Percentiles rank a stretch among this genome's conserved stretches.
Conservation (phyloP, 257 asterid species). For the Fraxinus americana region DNA sequence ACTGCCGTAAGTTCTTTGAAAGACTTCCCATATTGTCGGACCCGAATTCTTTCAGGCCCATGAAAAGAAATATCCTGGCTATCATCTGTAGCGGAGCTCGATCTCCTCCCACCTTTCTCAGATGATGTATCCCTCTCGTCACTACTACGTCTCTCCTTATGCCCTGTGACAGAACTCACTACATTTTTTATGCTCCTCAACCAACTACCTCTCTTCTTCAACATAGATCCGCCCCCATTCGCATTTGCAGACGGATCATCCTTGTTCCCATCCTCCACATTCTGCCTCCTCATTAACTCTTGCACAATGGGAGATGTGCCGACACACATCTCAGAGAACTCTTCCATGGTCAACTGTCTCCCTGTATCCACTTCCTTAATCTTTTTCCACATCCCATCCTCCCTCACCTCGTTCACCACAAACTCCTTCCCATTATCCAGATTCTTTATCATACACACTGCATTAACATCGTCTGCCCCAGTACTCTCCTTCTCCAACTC, state of each 20-base stretch:
- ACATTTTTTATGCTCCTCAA: conserved; percentile 73
- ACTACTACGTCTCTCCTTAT: conserved; percentile 79
- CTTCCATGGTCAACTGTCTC: conserved; percentile 91
- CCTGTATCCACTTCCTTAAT: conserved; percentile 92
- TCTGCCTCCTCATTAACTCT: conserved; percentile 94
- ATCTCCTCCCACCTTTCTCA: conserved; percentile 95
- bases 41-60: conserved; percentile 85
- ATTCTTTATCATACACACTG: conserved; percentile 75
- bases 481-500: conserved; percentile 27
- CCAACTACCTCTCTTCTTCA: conserved; percentile 79
- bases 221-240: conserved; percentile 56
- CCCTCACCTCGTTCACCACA: conserved; percentile 88
- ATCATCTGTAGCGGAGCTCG: conserved; percentile 97
- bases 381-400: conserved; percentile 91
- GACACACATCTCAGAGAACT: conserved; percentile 80
- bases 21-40: conserved; percentile 86
- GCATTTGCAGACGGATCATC: conserved; percentile 50
- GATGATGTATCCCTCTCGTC: conserved; percentile 96
- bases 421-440: conserved; percentile 95
- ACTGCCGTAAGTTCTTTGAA: conserved; percentile 82
- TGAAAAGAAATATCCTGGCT: conserved; percentile 88
- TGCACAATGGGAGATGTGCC: conserved; percentile 98
- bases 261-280: conserved; percentile 73
- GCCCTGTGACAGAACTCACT: conserved; percentile 73
- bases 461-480: conserved; percentile 35